These are phyloP conservation scores for Solanum hybrid DNA, from an alignment of 305 asterid genomes.

Conservation along the genomic window DNA sequence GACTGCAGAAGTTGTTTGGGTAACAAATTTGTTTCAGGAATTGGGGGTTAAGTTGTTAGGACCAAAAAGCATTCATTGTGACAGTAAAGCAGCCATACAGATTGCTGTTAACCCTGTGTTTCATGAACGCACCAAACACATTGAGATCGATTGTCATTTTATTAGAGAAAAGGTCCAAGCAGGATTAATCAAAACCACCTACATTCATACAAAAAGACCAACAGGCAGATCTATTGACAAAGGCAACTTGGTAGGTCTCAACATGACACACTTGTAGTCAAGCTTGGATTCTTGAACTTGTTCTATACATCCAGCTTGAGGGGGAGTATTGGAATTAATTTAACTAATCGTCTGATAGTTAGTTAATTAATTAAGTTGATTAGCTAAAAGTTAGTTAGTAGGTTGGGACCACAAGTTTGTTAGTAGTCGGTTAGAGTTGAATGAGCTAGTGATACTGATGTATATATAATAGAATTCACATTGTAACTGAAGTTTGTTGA, in stretches of 20 bases:
- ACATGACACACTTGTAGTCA: background rate
- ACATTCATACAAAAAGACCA: background rate
- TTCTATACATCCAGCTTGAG: background rate
- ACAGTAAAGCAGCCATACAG: background rate
- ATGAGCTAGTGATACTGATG: background rate
- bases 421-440: background rate
- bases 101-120: background rate
- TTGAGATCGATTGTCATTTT: background rate
- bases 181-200: background rate
- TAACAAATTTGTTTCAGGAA: background rate
- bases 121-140: background rate
- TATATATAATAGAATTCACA: background rate
- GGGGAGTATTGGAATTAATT: background rate
- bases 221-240: background rate
- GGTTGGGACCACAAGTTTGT: background rate
- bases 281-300: background rate
- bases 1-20: background rate
- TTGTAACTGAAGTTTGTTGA: background rate
- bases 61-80: background rate
- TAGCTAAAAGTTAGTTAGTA: background rate
- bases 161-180: background rate
- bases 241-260: background rate
- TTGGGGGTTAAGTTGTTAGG: background rate
- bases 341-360: background rate
- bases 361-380: too few species aligned